Conservation (phyloP, 2,329 filamentous ascomycete genomes). For the Nannizzia gypsea region DNA sequence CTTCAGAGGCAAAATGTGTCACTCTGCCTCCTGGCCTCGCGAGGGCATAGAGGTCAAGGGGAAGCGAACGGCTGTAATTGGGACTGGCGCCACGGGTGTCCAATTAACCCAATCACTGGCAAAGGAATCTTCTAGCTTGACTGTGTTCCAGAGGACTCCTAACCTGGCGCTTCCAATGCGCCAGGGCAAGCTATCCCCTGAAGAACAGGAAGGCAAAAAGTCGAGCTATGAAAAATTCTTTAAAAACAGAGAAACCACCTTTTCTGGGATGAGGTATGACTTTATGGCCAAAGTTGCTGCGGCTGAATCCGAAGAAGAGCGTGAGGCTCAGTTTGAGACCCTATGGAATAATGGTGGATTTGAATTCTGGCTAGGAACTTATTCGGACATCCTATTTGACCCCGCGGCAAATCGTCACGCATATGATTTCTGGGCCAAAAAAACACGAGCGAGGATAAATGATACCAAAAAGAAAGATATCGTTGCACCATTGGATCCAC, state of each 20-base stretch:
- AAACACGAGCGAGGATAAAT: slow-evolving; percentile 40
- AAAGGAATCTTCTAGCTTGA: slow-evolving; percentile 41
- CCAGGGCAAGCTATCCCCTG: slow-evolving; percentile 35
- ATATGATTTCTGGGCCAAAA: slow-evolving; percentile 47
- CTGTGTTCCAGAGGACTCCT: slow-evolving; percentile 50
- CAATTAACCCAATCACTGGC: slow-evolving; percentile 52
- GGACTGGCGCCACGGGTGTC: slow-evolving; percentile 53
- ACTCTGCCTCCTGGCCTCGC: slow-evolving; percentile 51
- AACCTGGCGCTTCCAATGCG: slow-evolving; percentile 54
- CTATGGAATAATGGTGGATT: slow-evolving; percentile 46
- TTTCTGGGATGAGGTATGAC: slow-evolving; percentile 47
- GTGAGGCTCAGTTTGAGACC: slow-evolving; percentile 38
- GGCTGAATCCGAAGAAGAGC: slow-evolving; percentile 40
- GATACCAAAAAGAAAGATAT: slow-evolving; percentile 42
- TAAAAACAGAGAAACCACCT: slow-evolving; percentile 38
- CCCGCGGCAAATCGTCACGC: slow-evolving; percentile 40
- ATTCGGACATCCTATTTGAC: slow-evolving; percentile 40
- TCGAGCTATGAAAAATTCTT: slow-evolving; percentile 40
- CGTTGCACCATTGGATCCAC: slow-evolving; percentile 43
- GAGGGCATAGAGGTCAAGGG: slow-evolving; percentile 44
- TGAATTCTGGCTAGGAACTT: slow-evolving; percentile 39
- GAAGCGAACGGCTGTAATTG: slow-evolving; percentile 52
- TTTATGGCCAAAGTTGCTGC: slow-evolving; percentile 42
- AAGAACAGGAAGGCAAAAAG: slow-evolving; percentile 39
- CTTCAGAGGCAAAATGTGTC: slow-evolving; percentile 49